A percentile compares a stretch with the other conserved stretches of the same genome.
Evolutionary conservation across 352 stramenopile genomes (phyloP).

Genomic region (Pythium graminicola): DNA sequence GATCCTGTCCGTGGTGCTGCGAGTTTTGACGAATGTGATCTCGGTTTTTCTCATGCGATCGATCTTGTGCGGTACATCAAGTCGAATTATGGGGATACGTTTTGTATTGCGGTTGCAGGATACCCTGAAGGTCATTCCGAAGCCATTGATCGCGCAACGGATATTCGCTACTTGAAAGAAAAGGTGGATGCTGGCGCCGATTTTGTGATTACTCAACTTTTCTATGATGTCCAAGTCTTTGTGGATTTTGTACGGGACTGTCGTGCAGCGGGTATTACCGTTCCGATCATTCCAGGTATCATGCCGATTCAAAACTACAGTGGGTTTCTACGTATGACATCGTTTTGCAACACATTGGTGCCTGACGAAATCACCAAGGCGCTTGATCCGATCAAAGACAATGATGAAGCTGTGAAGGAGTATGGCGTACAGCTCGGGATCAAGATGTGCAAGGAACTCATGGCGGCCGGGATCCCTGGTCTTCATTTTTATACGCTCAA

Average conservation of each 20-base stretch:
- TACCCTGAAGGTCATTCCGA: conserved; percentile 98
- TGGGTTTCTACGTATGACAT: conserved; percentile 98
- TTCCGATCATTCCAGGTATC: conserved; percentile 96
- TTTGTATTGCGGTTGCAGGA: conserved; percentile 95
- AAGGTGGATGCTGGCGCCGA: conserved; percentile 97
- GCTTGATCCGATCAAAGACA: conserved; percentile 93
- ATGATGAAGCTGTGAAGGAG: conserved; percentile 94
- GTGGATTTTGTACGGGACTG: conserved; percentile 92
- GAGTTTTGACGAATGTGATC: conserved; percentile 88
- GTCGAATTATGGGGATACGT: conserved; percentile 91
- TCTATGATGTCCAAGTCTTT: conserved; percentile 97
- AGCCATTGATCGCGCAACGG: conserved; percentile 76
- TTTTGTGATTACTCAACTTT: conserved; percentile 99
- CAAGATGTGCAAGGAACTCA: conserved; percentile 91
- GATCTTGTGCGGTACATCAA: conserved; percentile 97
- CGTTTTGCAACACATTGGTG: conserved; percentile 95
- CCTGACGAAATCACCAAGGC: conserved; percentile 73
- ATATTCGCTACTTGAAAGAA: conserved; percentile 97
- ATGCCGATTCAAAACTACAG: conserved; percentile 99
- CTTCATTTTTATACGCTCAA: conserved; percentile 96
- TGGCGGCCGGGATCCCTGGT: conserved; percentile 80
- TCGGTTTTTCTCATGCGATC: conserved; percentile 91
- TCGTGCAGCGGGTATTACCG: conserved; percentile 86
- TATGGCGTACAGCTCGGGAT: conserved; percentile 94
- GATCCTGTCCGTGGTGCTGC: conserved; percentile 90